phyloP scores from a whole-genome alignment of 2,329 filamentous ascomycete genomes.

The Drechslerella stenobrocha region DNA sequence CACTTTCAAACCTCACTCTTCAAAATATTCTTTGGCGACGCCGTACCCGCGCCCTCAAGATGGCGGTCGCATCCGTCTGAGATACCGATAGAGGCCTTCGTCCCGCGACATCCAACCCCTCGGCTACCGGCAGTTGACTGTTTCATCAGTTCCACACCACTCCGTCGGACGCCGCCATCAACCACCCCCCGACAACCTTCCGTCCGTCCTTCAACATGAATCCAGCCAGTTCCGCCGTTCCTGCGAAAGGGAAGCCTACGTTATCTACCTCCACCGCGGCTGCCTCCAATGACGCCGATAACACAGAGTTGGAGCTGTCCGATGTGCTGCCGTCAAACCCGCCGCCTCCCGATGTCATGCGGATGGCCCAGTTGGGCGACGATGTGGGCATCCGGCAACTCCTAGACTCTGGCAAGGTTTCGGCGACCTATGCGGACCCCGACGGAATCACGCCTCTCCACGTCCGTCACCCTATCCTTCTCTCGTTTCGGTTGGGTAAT shows the following conservation, averaged over 20 bases:
- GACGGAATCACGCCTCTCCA: slow-evolving; percentile 96
- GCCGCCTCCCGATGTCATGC: slow-evolving; percentile 75
- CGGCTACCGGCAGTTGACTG: slow-evolving; percentile 5
- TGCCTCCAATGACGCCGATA: slow-evolving; percentile 31
- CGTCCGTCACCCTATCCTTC: slow-evolving; percentile 61
- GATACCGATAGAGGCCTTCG: background rate
- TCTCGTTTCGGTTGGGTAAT: slow-evolving; percentile 8
- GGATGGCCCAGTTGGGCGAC: slow-evolving; percentile 85
- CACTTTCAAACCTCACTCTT: background rate
- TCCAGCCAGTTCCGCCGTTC: slow-evolving; percentile 46
- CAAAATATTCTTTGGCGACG: background rate
- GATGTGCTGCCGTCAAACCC: slow-evolving; percentile 38
- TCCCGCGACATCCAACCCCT: slow-evolving; percentile 29
- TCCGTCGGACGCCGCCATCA: slow-evolving; percentile 2
- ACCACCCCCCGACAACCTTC: background rate
- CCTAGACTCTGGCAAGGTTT: slow-evolving; percentile 78
- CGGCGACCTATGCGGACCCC: slow-evolving; percentile 80
- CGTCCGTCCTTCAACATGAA: slow-evolving; percentile 22
- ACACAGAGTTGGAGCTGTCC: slow-evolving; percentile 35
- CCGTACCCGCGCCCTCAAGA: background rate
- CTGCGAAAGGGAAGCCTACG: slow-evolving; percentile 46
- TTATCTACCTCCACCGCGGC: slow-evolving; percentile 18
- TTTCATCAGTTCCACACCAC: slow-evolving; percentile 11
- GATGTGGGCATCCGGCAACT: slow-evolving; percentile 83
- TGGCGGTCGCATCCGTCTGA: background rate